Evolutionary conservation across 169 alveolate genomes (phyloP).

Genomic region (Plasmodium inui): DNA sequence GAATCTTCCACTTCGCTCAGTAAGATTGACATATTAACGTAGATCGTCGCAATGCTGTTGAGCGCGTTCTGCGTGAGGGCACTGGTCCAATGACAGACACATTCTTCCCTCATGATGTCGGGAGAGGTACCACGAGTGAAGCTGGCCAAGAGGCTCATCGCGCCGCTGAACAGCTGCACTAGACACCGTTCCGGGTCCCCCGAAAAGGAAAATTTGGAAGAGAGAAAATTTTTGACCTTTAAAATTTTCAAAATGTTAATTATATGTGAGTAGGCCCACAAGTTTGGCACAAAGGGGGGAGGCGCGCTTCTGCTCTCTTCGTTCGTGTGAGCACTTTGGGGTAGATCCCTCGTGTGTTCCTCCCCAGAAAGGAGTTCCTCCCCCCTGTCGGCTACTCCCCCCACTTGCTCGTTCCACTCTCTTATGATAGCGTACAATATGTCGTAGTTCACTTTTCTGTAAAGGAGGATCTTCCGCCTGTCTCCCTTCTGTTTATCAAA

Average conservation of each 20-base stretch:
- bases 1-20: background rate
- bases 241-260: slow-evolving; percentile 27
- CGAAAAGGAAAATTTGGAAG: background rate
- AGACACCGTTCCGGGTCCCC: slow-evolving; percentile 3
- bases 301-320: background rate
- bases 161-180: background rate
- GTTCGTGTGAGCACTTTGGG: background rate
- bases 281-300: background rate
- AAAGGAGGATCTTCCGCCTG: background rate
- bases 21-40: slow-evolving; percentile 11
- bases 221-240: slow-evolving; percentile 9
- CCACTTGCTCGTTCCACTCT: background rate
- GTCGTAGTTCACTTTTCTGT: slow-evolving; percentile 18
- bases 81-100: background rate
- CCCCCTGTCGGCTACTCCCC: background rate
- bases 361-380: background rate
- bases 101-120: background rate
- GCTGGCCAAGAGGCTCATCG: background rate
- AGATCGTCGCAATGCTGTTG: slow-evolving; percentile 40
- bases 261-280: slow-evolving; percentile 45
- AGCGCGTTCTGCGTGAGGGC: slow-evolving; percentile 34
- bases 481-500: background rate
- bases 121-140: background rate
- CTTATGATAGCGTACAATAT: slow-evolving; percentile 15
- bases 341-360: background rate